Evolutionary conservation across 805 yeast genomes (phyloP).

Genomic region (Lachancea quebecensis): DNA sequence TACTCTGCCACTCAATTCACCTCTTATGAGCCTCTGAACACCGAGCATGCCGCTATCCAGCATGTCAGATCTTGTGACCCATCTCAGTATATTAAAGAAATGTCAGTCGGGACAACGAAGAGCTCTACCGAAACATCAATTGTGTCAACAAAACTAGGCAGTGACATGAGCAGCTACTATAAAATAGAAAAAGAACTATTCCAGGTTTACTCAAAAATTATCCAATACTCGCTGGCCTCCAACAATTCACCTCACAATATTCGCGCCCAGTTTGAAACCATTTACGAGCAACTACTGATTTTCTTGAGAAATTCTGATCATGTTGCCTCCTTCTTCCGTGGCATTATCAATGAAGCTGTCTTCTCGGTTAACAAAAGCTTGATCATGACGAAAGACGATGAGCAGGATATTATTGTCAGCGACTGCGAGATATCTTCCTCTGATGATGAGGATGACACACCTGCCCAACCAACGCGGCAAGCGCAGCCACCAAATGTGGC

Average conservation of each 20-base stretch:
- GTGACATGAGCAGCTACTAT: conserved; percentile 15
- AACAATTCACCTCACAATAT: conserved; percentile 10
- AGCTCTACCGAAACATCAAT: conserved; percentile 5
- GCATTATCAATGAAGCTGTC: conserved; percentile 14
- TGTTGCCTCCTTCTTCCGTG: conserved; percentile 14
- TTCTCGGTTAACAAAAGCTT: conserved; percentile 12
- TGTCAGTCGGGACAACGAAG: conserved; percentile 9
- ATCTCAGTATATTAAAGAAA: conserved; percentile 9
- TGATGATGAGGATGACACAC: conserved; percentile 9
- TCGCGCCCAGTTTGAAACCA: conserved; percentile 12
- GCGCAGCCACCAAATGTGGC: conserved; percentile 12
- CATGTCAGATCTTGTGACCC: background rate
- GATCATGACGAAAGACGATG: conserved; percentile 8
- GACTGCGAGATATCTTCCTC: conserved; percentile 9
- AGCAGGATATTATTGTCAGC: conserved; percentile 9
- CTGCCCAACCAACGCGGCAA: background rate
- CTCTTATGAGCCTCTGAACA: background rate
- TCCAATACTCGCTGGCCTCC: conserved; percentile 13
- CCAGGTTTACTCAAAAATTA: conserved; percentile 15
- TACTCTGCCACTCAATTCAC: background rate
- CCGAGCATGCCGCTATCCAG: background rate
- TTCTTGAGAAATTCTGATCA: conserved; percentile 15
- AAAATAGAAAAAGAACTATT: conserved; percentile 15
- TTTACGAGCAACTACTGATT: conserved; percentile 15
- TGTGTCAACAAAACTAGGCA: conserved; percentile 10